Base-by-base conservation (phyloP, 306 rosid species). In the Quercus glauca region DNA sequence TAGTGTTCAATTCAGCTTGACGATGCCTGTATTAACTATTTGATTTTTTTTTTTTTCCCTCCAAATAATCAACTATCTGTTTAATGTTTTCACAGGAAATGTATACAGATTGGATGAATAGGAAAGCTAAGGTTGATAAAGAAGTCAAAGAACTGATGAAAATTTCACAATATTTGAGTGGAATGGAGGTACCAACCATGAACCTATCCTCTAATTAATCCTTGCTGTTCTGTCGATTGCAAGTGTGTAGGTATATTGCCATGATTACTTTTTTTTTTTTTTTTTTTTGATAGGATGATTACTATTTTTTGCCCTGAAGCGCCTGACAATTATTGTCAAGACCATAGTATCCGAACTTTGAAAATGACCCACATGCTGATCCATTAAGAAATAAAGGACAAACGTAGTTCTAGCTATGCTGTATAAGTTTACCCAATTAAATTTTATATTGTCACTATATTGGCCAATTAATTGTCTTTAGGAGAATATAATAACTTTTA, bases 71-170 rank as follows among this genome's bases (percentile, higher is more conserved):
- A 79, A 78, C 67, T 17, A 64, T 56, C 56, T 69, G 3, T 6
- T 35, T 69, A 5, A 7, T 65, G 25, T 11, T 33, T 57, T 57
- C 71, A 64, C 90, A 94, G 99, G 91, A 85, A 68, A 79, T 79
- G 64, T 86, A 85, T 79, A 57, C 20, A 41, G 91, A 88, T 8
- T 76, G 88, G 86, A 37, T 74, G 37, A 73, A 73, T 29, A 87
- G 83, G 80, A 88, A 88, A 76, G 82, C 87, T 17, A 91, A 73
- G 73, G 75, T 88, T 63, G 98, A 93, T 79, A 87, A 88, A 80
- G 89, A 87, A 13, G 98, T 91, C 79, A 87, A 88, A 80, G 89
- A 87, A 13, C 78, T 93, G 20, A 73, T 79, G 81, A 89, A 90
- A 71, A 70, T 93, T 83, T 82, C 90, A 52, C 63, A 77, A 4